Conservation (phyloP, 768 basidiomycete species). For the Tulasnella sp. region DNA sequence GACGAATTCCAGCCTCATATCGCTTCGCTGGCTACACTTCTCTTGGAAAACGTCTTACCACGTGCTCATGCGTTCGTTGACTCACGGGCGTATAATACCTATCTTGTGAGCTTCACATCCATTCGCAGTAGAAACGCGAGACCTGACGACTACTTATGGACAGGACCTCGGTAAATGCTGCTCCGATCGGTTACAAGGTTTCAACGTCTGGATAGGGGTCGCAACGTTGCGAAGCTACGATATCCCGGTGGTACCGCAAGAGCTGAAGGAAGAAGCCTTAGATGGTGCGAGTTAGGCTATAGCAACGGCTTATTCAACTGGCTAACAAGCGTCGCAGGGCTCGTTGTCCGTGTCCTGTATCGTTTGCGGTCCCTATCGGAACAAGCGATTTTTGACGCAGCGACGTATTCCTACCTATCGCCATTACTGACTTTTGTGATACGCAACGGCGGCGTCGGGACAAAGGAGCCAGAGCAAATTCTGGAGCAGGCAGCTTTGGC, state of each 20-base stretch:
- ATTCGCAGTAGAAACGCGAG: background rate
- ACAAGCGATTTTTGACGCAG: conserved; percentile 69
- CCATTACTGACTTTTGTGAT: conserved; percentile 66
- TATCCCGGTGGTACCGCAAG: conserved; percentile 55
- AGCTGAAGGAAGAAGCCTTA: conserved; percentile 60
- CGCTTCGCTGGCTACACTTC: conserved; percentile 42
- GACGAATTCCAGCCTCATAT: conserved; percentile 50
- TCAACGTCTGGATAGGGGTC: conserved; percentile 66
- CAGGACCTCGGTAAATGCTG: conserved; percentile 62
- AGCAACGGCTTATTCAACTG: background rate
- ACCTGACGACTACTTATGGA: background rate
- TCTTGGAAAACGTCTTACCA: conserved; percentile 57
- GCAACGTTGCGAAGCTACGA: conserved; percentile 70
- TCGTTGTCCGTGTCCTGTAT: conserved; percentile 78
- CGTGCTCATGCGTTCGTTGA: conserved; percentile 55
- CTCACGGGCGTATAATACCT: conserved; percentile 55
- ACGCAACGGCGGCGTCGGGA: conserved; percentile 52
- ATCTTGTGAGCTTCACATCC: conserved; percentile 48
- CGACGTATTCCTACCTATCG: conserved; percentile 73
- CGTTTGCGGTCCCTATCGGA: conserved; percentile 72
- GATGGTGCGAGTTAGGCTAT: conserved; percentile 36
- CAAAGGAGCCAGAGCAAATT: conserved; percentile 53
- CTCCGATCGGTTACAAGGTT: conserved; percentile 60
- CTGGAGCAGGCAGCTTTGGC: conserved; percentile 72
- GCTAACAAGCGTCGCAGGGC: conserved; percentile 34